These are phyloP conservation scores for Gossypium schwendimanii DNA, from an alignment of 441 rosid genomes.

Conservation along the genomic window DNA sequence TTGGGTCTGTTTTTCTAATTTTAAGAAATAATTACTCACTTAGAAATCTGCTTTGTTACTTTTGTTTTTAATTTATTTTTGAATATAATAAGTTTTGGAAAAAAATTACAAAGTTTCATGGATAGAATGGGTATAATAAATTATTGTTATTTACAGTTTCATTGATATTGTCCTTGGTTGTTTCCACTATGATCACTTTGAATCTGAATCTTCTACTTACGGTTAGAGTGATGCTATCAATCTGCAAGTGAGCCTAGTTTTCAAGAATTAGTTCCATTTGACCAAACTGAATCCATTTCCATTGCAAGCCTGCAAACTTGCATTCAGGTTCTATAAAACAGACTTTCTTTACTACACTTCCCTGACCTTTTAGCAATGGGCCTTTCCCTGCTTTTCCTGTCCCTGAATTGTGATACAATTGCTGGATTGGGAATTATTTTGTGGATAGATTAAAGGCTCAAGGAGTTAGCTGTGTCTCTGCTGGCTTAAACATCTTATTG, in stretches of 20 bases:
- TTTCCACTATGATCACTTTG: not conserved
- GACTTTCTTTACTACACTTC: not conserved
- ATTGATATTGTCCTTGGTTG: not conserved
- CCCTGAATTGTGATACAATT: not conserved
- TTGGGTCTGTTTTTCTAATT: too few relatives aligned
- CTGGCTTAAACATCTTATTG: not conserved
- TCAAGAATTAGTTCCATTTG: not conserved
- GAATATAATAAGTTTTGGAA: too few relatives aligned
- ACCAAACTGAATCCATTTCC: not conserved
- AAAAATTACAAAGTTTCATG: too few relatives aligned
- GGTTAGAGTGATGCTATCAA: not conserved
- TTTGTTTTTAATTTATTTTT: too few relatives aligned
- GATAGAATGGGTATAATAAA: too few relatives aligned
- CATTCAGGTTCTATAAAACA: not conserved
- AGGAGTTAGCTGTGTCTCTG: not conserved
- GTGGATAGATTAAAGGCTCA: not conserved
- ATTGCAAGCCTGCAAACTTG: not conserved
- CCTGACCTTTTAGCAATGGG: not conserved
- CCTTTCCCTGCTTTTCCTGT: not conserved
- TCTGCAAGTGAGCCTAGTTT: not conserved
- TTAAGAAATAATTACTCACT: too few relatives aligned
- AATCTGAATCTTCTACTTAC: not conserved
- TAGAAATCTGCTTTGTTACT: too few relatives aligned
- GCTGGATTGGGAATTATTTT: not conserved
- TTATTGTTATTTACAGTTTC: not conserved